phyloP scores from a whole-genome alignment of 495 filamentous ascomycete species.

The Neurospora intermedia region DNA sequence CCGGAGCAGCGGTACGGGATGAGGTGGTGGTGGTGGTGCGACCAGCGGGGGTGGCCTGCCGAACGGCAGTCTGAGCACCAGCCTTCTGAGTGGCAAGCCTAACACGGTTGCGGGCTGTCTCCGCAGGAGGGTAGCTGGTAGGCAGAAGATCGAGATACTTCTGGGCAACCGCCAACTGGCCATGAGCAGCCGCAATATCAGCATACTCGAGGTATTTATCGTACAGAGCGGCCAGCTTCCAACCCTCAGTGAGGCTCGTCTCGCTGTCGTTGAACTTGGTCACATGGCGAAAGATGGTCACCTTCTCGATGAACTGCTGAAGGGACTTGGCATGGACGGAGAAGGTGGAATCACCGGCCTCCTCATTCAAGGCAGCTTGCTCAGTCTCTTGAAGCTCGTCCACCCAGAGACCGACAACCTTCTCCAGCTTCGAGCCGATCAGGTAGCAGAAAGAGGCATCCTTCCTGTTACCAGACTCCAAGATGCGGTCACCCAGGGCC shows the following conservation, averaged over 20 bases:
- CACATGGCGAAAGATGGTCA: constrained; percentile 90
- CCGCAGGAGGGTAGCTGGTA: constrained; percentile 73
- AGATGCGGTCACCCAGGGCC: constrained; percentile 81
- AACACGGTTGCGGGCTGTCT: constrained; percentile 77
- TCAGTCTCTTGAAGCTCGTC: constrained; percentile 76
- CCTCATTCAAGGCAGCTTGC: constrained; percentile 56
- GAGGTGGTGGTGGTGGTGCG: constrained; percentile 10
- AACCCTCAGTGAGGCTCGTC: constrained; percentile 54
- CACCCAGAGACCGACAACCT: constrained; percentile 90
- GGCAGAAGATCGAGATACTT: constrained; percentile 88
- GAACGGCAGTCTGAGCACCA: constrained; percentile 21
- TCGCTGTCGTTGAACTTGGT: constrained; percentile 84
- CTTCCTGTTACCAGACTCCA: constrained; percentile 64
- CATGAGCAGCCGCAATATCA: constrained; percentile 85
- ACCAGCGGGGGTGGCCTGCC: constrained; percentile 16
- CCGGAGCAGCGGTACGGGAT: constrained; percentile 20
- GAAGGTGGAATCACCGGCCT: constrained; percentile 65
- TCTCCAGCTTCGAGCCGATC: constrained; percentile 91
- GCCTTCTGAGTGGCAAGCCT: constrained; percentile 72
- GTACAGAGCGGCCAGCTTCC: constrained; percentile 84
- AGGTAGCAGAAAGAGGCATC: constrained; percentile 94
- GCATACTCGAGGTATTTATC: constrained; percentile 96
- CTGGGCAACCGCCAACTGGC: constrained; percentile 75
- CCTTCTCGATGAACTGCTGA: constrained; percentile 94
- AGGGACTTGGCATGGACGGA: constrained; percentile 82